A percentile compares a stretch with the other conserved stretches of the same genome.
These are phyloP conservation scores for Oryza rufipogon DNA, from an alignment of 176 grass and related monocot species.

Conservation along the genomic window DNA sequence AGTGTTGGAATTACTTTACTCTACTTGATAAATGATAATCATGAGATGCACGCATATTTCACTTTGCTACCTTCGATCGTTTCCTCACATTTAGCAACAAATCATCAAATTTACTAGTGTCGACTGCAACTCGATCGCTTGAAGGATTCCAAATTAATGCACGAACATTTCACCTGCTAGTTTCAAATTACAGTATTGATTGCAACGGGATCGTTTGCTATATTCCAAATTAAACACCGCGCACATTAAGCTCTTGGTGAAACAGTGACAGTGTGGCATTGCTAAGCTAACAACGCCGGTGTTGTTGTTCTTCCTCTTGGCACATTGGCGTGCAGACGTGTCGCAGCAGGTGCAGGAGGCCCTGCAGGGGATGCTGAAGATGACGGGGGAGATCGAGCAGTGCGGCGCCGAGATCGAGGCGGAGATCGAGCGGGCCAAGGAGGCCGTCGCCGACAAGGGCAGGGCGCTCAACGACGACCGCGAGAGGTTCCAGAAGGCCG, in stretches of 20 bases:
- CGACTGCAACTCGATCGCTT: neutral
- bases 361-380: slow-evolving; percentile 85
- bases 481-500: slow-evolving; percentile 78
- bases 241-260: neutral
- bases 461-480: slow-evolving; percentile 67
- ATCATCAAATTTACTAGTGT: neutral
- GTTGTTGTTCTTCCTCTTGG: neutral
- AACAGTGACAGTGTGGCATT: too few species aligned
- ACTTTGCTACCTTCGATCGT: neutral
- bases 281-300: neutral
- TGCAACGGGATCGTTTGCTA: neutral
- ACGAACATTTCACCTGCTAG: too few species aligned
- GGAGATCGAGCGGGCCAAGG: slow-evolving; percentile 84
- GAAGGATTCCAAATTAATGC: too few species aligned
- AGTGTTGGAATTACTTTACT: neutral
- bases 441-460: slow-evolving; percentile 56
- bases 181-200: neutral
- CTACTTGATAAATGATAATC: neutral
- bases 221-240: neutral
- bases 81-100: neutral
- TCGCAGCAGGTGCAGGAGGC: slow-evolving; percentile 78
- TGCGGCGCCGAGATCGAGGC: slow-evolving; percentile 68
- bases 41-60: neutral
- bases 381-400: slow-evolving; percentile 80
- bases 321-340: slow-evolving; percentile 48